These are phyloP conservation scores for Clohesyomyces aquaticus DNA, from an alignment of 495 filamentous ascomycete genomes.

Conservation along the genomic window DNA sequence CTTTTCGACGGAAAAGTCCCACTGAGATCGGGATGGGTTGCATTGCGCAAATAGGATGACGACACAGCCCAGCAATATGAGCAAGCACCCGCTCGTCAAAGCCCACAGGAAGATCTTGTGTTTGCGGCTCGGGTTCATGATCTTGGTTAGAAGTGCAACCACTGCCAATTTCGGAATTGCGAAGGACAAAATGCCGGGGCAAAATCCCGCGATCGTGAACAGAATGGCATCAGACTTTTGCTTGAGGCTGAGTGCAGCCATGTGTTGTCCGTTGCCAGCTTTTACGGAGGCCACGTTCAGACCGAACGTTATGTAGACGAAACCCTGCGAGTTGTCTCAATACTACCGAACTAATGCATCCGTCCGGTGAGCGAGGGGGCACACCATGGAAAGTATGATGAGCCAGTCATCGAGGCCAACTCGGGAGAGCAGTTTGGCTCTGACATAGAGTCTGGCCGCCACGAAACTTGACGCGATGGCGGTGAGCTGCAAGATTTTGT, in stretches of 20 bases:
- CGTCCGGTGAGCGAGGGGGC: neutral
- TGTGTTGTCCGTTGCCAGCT: slow-evolving; percentile 12
- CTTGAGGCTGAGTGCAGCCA: neutral
- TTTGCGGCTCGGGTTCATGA: slow-evolving; percentile 38
- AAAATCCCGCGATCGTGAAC: slow-evolving; percentile 20
- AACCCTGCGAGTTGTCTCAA: neutral
- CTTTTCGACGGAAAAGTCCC: slow-evolving; percentile 34
- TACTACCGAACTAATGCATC: neutral
- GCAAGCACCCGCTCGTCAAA: slow-evolving; percentile 23
- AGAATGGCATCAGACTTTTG: slow-evolving; percentile 11
- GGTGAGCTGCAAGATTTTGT: no score
- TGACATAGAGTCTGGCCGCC: slow-evolving; percentile 1
- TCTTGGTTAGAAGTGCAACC: slow-evolving; percentile 41
- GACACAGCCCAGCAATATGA: slow-evolving; percentile 44
- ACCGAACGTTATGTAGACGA: slow-evolving; percentile 7
- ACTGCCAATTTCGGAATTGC: slow-evolving; percentile 44
- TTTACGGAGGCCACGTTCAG: slow-evolving; percentile 5
- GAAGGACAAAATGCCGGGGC: slow-evolving; percentile 20
- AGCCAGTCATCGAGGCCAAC: slow-evolving; percentile 14
- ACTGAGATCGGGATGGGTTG: slow-evolving; percentile 11
- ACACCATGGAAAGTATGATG: slow-evolving; percentile 2
- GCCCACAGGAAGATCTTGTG: slow-evolving; percentile 42
- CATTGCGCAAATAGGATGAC: slow-evolving; percentile 38
- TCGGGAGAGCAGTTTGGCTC: neutral
- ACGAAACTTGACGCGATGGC: slow-evolving; percentile 6